Base-by-base conservation (phyloP, 768 basidiomycete species). In the Mycena pura region DNA sequence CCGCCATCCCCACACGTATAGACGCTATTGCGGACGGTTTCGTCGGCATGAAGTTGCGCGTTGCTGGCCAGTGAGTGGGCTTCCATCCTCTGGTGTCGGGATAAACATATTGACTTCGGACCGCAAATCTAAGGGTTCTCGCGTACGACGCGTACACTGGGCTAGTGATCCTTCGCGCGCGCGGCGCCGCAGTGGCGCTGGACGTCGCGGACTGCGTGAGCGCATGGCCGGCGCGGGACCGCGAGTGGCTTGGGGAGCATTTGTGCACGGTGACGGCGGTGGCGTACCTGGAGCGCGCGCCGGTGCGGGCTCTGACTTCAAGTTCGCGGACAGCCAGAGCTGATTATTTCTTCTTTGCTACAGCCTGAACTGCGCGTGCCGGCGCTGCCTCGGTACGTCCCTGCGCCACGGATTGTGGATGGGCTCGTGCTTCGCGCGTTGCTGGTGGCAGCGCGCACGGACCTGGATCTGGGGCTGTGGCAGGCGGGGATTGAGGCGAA, bases 31-130 rank as follows among this genome's bases (percentile, higher is more conserved):
- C 72, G 25, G 70, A 77, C 19, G 66, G 70, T 15, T 64, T 81
- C 32, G 65, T 78, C 44, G 84, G 84, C 44, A 75, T 74, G 54
- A 89, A 89, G 73, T 64, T 89, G 62, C 78, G 87, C 57, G 72
- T 89, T 45, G 83, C 84, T 24, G 88, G 86, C 65, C 77, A 84
- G 88, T 88, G 72, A 58, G 82, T 70, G 57, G 11, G 28, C 47
- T 43, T 31, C 55, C 29, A 19, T 29, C 21, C 39, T 27, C 49
- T 36, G 34, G n/a, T n/a, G n/a, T n/a, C n/a, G n/a, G n/a, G n/a
- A n/a, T n/a, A n/a, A n/a, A n/a, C n/a, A n/a, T 28, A 62, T 50
- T 62, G 19, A 58, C 27, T 34, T 55, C 55, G 28, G 2, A 29
- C 27, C 15, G 46, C 47, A 32, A 29, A 24, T 52, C 44, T 29